These are phyloP conservation scores for Pichia sp. DNA, from an alignment of 1,139 yeast genomes.

Conservation along the genomic window DNA sequence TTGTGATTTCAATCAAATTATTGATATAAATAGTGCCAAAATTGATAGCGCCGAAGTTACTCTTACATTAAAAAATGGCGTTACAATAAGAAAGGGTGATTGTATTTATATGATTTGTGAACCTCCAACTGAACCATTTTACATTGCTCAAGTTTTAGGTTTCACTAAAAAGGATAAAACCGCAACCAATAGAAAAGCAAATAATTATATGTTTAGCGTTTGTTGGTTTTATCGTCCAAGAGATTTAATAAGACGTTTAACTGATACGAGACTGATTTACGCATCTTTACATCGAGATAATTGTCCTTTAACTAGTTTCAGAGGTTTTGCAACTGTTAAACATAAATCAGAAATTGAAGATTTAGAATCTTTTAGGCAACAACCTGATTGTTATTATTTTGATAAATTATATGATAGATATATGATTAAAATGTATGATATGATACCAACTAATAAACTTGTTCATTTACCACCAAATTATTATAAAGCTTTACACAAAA, in stretches of 20 bases:
- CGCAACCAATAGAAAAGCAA: slow-evolving; percentile 33
- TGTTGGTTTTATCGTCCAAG: slow-evolving; percentile 93
- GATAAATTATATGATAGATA: slow-evolving; percentile 83
- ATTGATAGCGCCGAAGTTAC: slow-evolving; percentile 20
- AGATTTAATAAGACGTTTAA: slow-evolving; percentile 63
- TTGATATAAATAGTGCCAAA: slow-evolving; percentile 26
- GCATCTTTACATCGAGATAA: slow-evolving; percentile 85
- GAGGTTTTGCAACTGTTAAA: slow-evolving; percentile 69
- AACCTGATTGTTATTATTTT: slow-evolving; percentile 74
- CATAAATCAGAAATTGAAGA: slow-evolving; percentile 59
- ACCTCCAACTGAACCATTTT: slow-evolving; percentile 94
- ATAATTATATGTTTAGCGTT: slow-evolving; percentile 55
- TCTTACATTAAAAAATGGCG: slow-evolving; percentile 24
- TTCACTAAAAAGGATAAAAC: slow-evolving; percentile 42
- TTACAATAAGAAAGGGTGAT: slow-evolving; percentile 46
- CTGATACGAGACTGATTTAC: slow-evolving; percentile 68
- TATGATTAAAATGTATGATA: slow-evolving; percentile 77
- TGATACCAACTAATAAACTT: slow-evolving; percentile 53
- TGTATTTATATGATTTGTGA: slow-evolving; percentile 82
- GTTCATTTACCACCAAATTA: slow-evolving; percentile 56
- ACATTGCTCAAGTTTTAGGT: slow-evolving; percentile 79
- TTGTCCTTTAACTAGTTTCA: slow-evolving; percentile 68
- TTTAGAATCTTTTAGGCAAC: slow-evolving; percentile 45
- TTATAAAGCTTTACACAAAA: slow-evolving; percentile 54
- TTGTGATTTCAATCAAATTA: slow-evolving; percentile 21